Evolutionary conservation across 805 yeast species (phyloP), one percentile per base, ranked within the genome.

Genomic region (Saccharomyces mikatae): DNA sequence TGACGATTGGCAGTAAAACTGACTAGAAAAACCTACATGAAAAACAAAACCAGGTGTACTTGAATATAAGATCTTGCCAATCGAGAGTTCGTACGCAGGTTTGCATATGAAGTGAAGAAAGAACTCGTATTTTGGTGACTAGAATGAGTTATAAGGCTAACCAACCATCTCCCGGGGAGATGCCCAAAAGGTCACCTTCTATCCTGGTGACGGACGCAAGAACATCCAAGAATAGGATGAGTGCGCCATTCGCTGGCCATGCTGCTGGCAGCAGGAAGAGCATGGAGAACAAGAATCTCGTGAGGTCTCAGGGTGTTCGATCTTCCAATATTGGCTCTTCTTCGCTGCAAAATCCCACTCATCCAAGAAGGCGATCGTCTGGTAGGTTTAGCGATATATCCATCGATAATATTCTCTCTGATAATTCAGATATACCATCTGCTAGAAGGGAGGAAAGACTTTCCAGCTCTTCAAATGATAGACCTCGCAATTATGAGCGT

Each of bases 131-230:
- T 36, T 17, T 17, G 17, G 44, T 6, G 9, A 17, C 8, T 8
- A 36, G 13, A 3, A 36, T 36, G 44, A 36, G 44, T 36, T 36
- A 36, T 26, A 47, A 41, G 51, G 52, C 21, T 26, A 44, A 47
- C 28, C 59, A 22, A 47, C 44, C 44, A 36, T 36, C 44, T 36
- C 44, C 44, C 6, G 44, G 44, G 44, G 44, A 36, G 44, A 57
- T 69, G 65, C 61, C 96, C 13, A 88, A 87, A 62, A 73, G 97
- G 62, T 88, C 97, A 30, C 97, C 98, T 10, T 88, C 96, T 1
- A 91, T 91, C 64, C 76, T 91, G 54, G 98, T 91, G 41, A 92
- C 98, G 0, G 98, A 91, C 71, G 82, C 88, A 2, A 76, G 98
- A 56, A 78, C 82, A 57, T 68, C 80, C 4, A 77, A 79, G 27